Conservation (phyloP, 345 rosid species). For the Brassica nigra region DNA sequence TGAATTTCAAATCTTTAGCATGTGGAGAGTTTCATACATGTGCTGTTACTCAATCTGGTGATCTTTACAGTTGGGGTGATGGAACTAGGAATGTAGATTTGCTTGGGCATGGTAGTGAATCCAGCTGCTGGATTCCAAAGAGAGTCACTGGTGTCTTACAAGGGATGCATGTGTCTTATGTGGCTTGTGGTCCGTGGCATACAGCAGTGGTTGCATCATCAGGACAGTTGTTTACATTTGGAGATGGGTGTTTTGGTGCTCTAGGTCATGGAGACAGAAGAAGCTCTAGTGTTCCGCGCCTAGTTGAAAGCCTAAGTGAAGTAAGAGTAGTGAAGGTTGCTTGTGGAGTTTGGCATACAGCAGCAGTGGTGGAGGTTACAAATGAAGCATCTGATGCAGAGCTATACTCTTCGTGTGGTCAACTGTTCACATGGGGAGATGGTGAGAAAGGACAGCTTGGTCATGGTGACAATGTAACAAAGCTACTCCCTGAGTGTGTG, state of each 20-base stretch:
- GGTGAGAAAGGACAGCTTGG: constrained; percentile 79
- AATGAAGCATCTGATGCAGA: constrained; percentile 50
- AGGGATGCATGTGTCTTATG: constrained; percentile 51
- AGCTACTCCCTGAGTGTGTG: constrained; percentile 65
- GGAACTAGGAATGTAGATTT: constrained; percentile 64
- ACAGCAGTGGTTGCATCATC: constrained; percentile 71
- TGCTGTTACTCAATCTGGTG: constrained; percentile 74
- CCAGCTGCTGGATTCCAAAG: constrained; percentile 80
- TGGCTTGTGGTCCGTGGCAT: constrained; percentile 94
- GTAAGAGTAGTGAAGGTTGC: constrained; percentile 59
- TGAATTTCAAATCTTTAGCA: constrained; percentile 67
- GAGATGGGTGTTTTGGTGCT: constrained; percentile 93
- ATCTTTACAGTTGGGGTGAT: constrained; percentile 94
- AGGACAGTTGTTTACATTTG: constrained; percentile 86
- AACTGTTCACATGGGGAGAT: constrained; percentile 89
- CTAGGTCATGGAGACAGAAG: constrained; percentile 80
- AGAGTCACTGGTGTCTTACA: constrained; percentile 63
- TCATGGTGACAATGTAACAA: constrained; percentile 66
- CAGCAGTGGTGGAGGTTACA: constrained; percentile 66
- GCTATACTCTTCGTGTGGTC: constrained; percentile 45
- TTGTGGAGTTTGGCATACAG: constrained; percentile 97
- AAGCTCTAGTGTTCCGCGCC: constrained; percentile 64
- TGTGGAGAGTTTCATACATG: constrained; percentile 91
- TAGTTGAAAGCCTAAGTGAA: constrained; percentile 70
- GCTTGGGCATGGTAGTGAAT: constrained; percentile 83